Base-by-base conservation (phyloP, 495 filamentous ascomycete genomes). In the Penicillium subrubescens region DNA sequence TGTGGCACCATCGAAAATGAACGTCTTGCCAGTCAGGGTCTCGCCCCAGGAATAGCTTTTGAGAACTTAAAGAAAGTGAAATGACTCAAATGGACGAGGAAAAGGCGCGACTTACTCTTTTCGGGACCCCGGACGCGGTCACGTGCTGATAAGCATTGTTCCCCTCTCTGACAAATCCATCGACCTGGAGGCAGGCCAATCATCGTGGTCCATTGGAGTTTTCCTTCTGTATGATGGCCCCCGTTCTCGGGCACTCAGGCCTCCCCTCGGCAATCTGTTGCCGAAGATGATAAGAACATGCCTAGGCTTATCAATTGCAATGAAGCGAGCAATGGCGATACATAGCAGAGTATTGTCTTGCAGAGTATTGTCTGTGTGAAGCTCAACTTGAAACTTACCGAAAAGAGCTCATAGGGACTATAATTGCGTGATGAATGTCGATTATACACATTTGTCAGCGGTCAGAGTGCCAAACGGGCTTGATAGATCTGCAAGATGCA, bases 1-100 rank as follows among this genome's bases (percentile, higher is more conserved):
- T 73, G 71, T 60, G 68, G 41, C 48, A 74, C 66, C 76, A 80
- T 77, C 33, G 15, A 6, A 39, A 19, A 43, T n/a, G 19, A 17
- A 35, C 41, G 23, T 39, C 50, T 57, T 33, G 11, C 48, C 48
- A 14, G 37, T 12, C 29, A n/a, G 21, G 25, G 27, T 27, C 44
- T 27, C 44, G 54, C 59, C 48, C 14, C 55, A 27, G 12, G 34
- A n/a, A 21, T 34, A 6, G 27, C 39, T n/a, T 14, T 25, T 2
- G 6, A 44, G 23, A 35, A 34, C 21, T 60, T 19, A 27, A 53
- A 54, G 46, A 31, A 35, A 43, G 35, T 14, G 19, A 39, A 23
- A 50, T 35, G 25, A 53, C 50, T 51, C 29, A 27, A 62, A 29
- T 44, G n/a, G 39, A 37, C 31, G 25, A 27, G 12, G 35, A 56